A percentile compares a stretch with the other conserved stretches of the same genome.
These are phyloP conservation scores for Yamadazyma akitaensis DNA, from an alignment of 805 yeast species.

Conservation along the genomic window DNA sequence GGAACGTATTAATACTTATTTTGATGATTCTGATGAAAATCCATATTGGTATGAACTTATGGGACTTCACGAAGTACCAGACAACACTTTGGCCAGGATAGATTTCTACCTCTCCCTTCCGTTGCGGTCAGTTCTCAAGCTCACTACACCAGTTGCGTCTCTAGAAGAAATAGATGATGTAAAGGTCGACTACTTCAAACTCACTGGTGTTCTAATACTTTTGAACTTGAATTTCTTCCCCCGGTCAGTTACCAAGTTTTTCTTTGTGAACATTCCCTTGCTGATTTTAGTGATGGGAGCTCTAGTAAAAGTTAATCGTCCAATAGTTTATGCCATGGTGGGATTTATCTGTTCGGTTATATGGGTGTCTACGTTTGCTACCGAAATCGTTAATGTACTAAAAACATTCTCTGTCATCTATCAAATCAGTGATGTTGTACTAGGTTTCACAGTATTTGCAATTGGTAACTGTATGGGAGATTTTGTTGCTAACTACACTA, in stretches of 20 bases:
- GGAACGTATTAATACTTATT: not conserved
- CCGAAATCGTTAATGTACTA: constrained; percentile 63
- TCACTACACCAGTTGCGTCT: constrained; percentile 9
- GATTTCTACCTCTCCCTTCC: constrained; percentile 5
- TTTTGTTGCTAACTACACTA: constrained; percentile 73
- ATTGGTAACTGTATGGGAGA: constrained; percentile 93
- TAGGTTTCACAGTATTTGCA: constrained; percentile 88
- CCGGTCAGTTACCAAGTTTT: not conserved
- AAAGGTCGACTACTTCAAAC: constrained; percentile 1
- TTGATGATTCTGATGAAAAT: not conserved
- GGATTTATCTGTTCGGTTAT: constrained; percentile 69
- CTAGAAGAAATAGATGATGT: not conserved
- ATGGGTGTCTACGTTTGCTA: constrained; percentile 69
- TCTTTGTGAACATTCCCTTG: constrained; percentile 7
- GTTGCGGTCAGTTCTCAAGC: not conserved
- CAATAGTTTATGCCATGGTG: constrained; percentile 26
- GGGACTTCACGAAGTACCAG: not conserved
- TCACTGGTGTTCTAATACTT: not conserved
- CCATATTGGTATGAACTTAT: not conserved
- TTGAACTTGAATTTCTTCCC: constrained; percentile 5
- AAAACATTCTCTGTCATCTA: constrained; percentile 58
- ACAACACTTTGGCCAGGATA: not conserved
- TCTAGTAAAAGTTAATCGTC: constrained; percentile 10
- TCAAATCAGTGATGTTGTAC: constrained; percentile 66
- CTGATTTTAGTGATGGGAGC: not conserved